Evolutionary conservation across 2,329 filamentous ascomycete species (phyloP).

Genomic region (Aspergillus pseudoviridinutans): DNA sequence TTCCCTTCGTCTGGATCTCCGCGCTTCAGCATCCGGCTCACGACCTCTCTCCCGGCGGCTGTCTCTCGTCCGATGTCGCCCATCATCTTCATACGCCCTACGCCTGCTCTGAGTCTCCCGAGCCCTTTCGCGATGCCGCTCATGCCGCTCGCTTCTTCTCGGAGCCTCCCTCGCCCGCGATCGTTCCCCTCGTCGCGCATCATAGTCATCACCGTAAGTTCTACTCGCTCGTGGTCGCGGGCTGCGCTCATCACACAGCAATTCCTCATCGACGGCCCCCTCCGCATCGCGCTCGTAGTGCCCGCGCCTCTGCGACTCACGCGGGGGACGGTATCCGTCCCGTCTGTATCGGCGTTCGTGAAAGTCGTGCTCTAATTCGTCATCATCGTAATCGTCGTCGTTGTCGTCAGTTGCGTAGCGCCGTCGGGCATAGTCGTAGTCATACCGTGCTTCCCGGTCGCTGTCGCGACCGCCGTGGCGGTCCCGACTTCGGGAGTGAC

Average conservation of each 20-base stretch:
- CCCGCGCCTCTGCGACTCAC: slow-evolving; percentile 17
- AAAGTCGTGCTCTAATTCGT: slow-evolving; percentile 18
- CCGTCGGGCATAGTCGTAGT: slow-evolving; percentile 8
- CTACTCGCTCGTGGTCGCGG: slow-evolving; percentile 1
- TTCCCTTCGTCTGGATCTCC: slow-evolving; percentile 23
- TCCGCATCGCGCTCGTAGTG: slow-evolving; percentile 16
- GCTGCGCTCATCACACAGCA: slow-evolving; percentile 9
- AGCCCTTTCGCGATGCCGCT: slow-evolving; percentile 18
- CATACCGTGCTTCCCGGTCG: slow-evolving; percentile 14
- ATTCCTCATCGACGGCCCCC: slow-evolving; percentile 15
- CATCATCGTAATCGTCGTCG: slow-evolving; percentile 18
- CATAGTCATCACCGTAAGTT: neutral
- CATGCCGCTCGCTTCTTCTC: slow-evolving; percentile 15
- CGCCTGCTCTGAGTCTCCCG: slow-evolving; percentile 6
- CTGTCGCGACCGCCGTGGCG: slow-evolving; percentile 23
- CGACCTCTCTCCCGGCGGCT: slow-evolving; percentile 9
- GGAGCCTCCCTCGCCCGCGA: slow-evolving; percentile 35
- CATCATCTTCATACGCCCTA: slow-evolving; percentile 11
- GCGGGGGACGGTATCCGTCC: slow-evolving; percentile 16
- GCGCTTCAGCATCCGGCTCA: slow-evolving; percentile 21
- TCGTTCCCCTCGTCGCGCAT: slow-evolving; percentile 19
- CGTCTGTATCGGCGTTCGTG: slow-evolving; percentile 20
- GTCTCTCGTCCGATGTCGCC: slow-evolving; percentile 17
- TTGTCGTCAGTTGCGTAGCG: slow-evolving; percentile 20
- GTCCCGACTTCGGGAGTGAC: slow-evolving; percentile 31